Evolutionary conservation across 2,329 filamentous ascomycete species (phyloP), one percentile per base, ranked within the genome.

Genomic region (Diaporthe citriasiana): DNA sequence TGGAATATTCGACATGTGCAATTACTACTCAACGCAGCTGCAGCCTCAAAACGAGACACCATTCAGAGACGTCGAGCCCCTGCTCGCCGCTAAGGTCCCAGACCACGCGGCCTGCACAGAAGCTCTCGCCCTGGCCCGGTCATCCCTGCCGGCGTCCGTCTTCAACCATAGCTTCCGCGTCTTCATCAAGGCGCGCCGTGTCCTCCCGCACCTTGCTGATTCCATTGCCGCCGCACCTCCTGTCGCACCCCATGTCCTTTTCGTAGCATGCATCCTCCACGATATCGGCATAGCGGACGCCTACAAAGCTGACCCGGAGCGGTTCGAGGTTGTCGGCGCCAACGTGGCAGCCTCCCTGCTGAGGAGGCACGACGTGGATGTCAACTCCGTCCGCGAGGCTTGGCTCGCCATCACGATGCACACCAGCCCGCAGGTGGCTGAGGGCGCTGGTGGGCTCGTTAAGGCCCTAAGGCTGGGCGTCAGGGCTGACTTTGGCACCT

Each of bases 381-480:
- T 80, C 35, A 51, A 70, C 6, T 75, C 79, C 17, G 75, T 78
- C 8, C 81, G 80, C 60, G 78, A 80, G 45, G 79, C 81, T 35
- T 84, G 82, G 83, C 78, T 79, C 19, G 81, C 82, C 33, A 80
- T 84, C 50, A 78, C 81, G 13, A 25, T 84, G 47, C 83, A 84
- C 73, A 80, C 80, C 3, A 83, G 79, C 57, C 77, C 78, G 0
- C 82, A 82, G 0, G 82, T 84, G 42, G 82, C 82, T 2, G 82
- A 84, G 76, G 79, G 82, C 9, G 79, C 84, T 42, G 79, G 81
- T 70, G 78, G 82, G 15, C 77, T 82, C 9, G 78, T 81, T 3
- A 77, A 81, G 10, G 76, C 81, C 15, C 72, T 84, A 19, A 74
- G 82, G 15, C 75, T 81, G 7, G 82, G 76, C 22, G 82, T 84